Evolutionary conservation across 1,139 yeast species (phyloP).

Genomic region (Debaryomycetaceae sp.): DNA sequence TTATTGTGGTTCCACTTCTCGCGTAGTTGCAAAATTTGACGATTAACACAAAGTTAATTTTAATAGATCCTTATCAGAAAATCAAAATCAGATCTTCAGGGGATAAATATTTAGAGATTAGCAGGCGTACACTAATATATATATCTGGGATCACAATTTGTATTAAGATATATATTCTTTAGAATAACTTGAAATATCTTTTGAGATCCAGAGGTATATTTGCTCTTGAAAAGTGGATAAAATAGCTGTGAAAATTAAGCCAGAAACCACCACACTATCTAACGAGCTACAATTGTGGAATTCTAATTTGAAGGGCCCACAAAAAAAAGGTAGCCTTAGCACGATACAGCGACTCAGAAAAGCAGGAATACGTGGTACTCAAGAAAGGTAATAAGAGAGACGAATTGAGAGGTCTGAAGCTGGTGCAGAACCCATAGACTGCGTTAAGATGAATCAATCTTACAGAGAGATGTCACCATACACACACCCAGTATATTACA

Average conservation of each 20-base stretch:
- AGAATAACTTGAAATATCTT: background rate
- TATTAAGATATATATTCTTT: no score
- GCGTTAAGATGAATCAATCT: background rate
- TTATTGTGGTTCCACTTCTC: background rate
- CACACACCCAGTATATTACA: slow-evolving; percentile 8
- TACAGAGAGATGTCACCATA: slow-evolving; percentile 1
- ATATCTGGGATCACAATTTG: no score
- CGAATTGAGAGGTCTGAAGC: background rate
- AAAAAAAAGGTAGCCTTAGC: no score
- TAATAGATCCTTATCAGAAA: slow-evolving; percentile 3
- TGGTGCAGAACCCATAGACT: no score
- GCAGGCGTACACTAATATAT: no score
- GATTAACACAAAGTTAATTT: slow-evolving; percentile 1
- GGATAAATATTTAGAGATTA: background rate
- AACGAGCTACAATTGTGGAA: no score
- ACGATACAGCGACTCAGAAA: no score
- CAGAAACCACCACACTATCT: background rate
- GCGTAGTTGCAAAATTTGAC: slow-evolving; percentile 2
- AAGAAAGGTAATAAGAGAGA: no score
- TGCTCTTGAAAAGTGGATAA: background rate
- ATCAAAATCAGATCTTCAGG: background rate
- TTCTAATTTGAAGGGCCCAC: no score
- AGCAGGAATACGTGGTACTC: no score
- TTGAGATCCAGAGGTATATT: background rate
- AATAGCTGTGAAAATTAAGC: background rate